Conservation (phyloP, 2,329 filamentous ascomycete species). For the Fusarium sp. region DNA sequence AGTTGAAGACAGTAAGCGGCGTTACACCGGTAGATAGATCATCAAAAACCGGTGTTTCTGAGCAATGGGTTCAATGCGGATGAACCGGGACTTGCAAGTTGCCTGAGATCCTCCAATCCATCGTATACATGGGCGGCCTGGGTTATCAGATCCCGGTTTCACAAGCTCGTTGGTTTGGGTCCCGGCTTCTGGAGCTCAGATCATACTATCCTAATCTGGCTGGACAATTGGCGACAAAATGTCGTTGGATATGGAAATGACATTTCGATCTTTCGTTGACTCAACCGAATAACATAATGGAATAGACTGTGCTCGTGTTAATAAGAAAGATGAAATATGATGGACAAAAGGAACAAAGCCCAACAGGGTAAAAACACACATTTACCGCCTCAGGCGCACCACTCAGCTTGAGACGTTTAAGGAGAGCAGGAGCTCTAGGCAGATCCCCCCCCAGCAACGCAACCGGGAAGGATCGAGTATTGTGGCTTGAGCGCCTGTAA, state of each 20-base stretch:
- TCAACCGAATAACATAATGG: not conserved
- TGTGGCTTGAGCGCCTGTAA: constrained; percentile 25
- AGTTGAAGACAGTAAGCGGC: not conserved
- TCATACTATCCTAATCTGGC: constrained; percentile 24
- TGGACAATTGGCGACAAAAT: constrained; percentile 1
- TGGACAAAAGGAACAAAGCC: constrained; percentile 46
- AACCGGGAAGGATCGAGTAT: constrained; percentile 10
- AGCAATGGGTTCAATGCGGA: constrained; percentile 4
- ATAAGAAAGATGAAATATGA: constrained; percentile 15
- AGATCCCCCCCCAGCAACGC: constrained; percentile 6
- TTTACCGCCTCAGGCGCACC: constrained; percentile 47
- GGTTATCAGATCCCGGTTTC: constrained; percentile 18
- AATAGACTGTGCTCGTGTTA: constrained; percentile 4
- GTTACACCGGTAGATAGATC: not conserved
- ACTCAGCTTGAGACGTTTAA: constrained; percentile 40
- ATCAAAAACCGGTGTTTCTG: constrained; percentile 7
- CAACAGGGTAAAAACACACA: constrained; percentile 18
- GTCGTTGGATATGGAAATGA: not conserved
- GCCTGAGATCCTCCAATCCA: constrained; percentile 9
- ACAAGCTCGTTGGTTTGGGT: constrained; percentile 10
- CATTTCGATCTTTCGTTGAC: constrained; percentile 3
- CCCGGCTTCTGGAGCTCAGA: constrained; percentile 31
- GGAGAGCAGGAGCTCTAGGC: constrained; percentile 10
- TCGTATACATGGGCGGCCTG: not conserved
- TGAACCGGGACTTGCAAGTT: constrained; percentile 18